A percentile compares a stretch with the other conserved stretches of the same genome.
Conservation (phyloP, 1,284 basidiomycete genomes). For the Rugosomyces carneus region DNA sequence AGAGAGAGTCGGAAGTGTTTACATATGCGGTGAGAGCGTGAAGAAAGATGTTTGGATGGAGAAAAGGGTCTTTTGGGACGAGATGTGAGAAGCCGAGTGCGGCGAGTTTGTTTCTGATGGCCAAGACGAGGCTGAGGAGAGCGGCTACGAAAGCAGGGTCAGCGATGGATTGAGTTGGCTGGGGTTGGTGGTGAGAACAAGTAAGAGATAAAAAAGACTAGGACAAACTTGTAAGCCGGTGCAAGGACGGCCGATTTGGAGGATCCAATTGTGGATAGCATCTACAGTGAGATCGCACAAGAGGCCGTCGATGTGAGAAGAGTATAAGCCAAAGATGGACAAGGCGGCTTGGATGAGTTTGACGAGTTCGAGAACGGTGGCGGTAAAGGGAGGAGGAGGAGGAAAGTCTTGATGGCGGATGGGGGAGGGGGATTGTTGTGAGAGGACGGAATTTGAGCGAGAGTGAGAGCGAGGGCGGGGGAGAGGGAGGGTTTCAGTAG, state of each 20-base stretch:
- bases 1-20: neutral
- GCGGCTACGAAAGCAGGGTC: slow-evolving; percentile 67
- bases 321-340: slow-evolving; percentile 59
- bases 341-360: slow-evolving; percentile 65
- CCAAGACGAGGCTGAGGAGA: slow-evolving; percentile 60
- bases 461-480: slow-evolving; percentile 16
- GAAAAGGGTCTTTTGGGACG: slow-evolving; percentile 33
- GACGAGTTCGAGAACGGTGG: slow-evolving; percentile 67
- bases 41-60: slow-evolving; percentile 19
- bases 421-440: slow-evolving; percentile 5
- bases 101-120: slow-evolving; percentile 61
- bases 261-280: slow-evolving; percentile 61
- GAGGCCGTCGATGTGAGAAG: slow-evolving; percentile 46
- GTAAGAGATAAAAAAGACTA: slow-evolving; percentile 1
- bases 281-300: slow-evolving; percentile 70
- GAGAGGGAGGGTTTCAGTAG: slow-evolving; percentile 22
- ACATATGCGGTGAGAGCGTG: slow-evolving; percentile 10
- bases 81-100: slow-evolving; percentile 34
- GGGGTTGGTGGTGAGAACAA: slow-evolving; percentile 8
- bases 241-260: slow-evolving; percentile 54
- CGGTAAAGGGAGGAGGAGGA: slow-evolving; percentile 35
- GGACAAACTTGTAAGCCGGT: slow-evolving; percentile 53
- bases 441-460: slow-evolving; percentile 16
- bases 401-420: slow-evolving; percentile 1
- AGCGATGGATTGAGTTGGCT: slow-evolving; percentile 66